These are phyloP conservation scores for Hygrocybe coccinea DNA, from an alignment of 768 basidiomycete genomes.

Conservation along the genomic window DNA sequence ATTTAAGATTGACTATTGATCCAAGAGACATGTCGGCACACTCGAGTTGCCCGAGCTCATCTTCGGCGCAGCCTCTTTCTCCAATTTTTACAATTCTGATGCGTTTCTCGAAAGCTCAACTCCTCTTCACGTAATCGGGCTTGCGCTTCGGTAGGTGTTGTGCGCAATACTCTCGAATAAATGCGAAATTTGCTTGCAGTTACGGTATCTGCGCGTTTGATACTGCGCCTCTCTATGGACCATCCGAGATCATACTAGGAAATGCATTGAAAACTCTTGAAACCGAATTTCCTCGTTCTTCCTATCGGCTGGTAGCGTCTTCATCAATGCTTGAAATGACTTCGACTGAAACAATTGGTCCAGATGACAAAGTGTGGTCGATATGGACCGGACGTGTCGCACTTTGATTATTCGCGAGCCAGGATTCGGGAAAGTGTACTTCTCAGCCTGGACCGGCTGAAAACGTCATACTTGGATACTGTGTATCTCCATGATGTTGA, in stretches of 20 bases:
- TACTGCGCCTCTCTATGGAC: conserved; percentile 76
- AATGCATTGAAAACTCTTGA: conserved; percentile 54
- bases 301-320: conserved; percentile 62
- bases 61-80: conserved; percentile 70
- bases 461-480: conserved; percentile 72
- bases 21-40: conserved; percentile 26
- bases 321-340: background rate
- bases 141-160: conserved; percentile 62
- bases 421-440: conserved; percentile 62
- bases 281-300: conserved; percentile 68
- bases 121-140: conserved; percentile 63
- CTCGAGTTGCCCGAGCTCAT: conserved; percentile 47
- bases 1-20: conserved; percentile 20
- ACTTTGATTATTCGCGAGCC: conserved; percentile 70
- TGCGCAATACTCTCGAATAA: background rate
- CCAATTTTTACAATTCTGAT: conserved; percentile 59
- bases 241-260: conserved; percentile 74
- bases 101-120: conserved; percentile 49
- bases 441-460: conserved; percentile 61
- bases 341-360: background rate
- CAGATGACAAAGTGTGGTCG: conserved; percentile 88
- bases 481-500: conserved; percentile 87
- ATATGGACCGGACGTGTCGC: conserved; percentile 45
- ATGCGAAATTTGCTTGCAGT: conserved; percentile 31
- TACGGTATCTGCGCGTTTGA: conserved; percentile 82